Conservation (phyloP, 306 rosid genomes). For the Begonia masoniana region DNA sequence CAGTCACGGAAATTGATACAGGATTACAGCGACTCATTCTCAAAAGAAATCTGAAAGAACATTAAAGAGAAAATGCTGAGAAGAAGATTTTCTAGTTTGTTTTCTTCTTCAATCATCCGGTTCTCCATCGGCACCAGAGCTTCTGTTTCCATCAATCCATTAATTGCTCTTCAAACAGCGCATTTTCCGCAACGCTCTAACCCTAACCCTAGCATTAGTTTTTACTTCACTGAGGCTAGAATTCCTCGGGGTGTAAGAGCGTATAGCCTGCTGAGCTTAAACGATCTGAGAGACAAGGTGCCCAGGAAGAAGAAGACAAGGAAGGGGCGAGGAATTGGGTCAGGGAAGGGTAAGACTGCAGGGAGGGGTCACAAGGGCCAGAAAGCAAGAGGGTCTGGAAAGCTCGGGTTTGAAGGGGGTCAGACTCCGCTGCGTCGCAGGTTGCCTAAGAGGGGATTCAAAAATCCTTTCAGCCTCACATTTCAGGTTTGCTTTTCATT, state of each 20-base stretch:
- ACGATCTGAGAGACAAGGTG: constrained; percentile 70
- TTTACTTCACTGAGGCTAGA: neutral
- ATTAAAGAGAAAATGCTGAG: constrained; percentile 17
- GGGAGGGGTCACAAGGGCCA: constrained; percentile 98
- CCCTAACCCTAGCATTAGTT: constrained; percentile 4
- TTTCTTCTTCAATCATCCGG: constrained; percentile 16
- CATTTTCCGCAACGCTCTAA: neutral
- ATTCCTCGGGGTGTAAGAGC: constrained; percentile 40
- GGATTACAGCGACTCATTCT: neutral
- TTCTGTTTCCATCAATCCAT: constrained; percentile 8
- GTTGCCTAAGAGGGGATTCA: constrained; percentile 83
- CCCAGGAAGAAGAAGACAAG: constrained; percentile 86
- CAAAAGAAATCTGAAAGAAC: neutral
- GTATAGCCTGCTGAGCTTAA: constrained; percentile 77
- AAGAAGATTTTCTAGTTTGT: constrained; percentile 19
- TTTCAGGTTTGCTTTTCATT: constrained; percentile 48
- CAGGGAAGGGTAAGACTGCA: constrained; percentile 98
- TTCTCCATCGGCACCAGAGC: constrained; percentile 6
- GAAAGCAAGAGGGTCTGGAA: constrained; percentile 78
- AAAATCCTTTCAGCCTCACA: constrained; percentile 79
- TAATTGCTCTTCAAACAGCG: neutral
- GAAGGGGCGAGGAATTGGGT: constrained; percentile 96
- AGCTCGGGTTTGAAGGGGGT: constrained; percentile 91
- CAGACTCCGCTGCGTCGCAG: constrained; percentile 92
- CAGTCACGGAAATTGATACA: too few species aligned